phyloP scores from a whole-genome alignment of 2,329 filamentous ascomycete species.

The Beauveria pseudobassiana region DNA sequence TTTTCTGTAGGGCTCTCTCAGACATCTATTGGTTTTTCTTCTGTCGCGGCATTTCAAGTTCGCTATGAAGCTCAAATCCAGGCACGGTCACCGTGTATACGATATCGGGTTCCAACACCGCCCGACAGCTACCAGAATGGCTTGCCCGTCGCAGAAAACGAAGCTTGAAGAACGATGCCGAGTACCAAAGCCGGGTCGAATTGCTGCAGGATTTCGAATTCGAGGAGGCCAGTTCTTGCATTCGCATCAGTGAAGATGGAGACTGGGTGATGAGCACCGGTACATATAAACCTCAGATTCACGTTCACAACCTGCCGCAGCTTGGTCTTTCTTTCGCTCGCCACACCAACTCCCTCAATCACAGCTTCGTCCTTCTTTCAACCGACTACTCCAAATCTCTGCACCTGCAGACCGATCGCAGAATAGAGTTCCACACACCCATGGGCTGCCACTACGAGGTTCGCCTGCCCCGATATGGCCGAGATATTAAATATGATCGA shows the following conservation, averaged over 20 bases:
- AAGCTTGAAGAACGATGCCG: slow-evolving; percentile 83
- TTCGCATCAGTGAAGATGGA: slow-evolving; percentile 87
- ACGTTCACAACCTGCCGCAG: slow-evolving; percentile 90
- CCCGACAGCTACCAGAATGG: slow-evolving; percentile 89
- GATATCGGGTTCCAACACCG: slow-evolving; percentile 82
- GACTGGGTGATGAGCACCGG: slow-evolving; percentile 96
- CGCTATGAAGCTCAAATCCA: slow-evolving; percentile 71
- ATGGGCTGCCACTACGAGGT: slow-evolving; percentile 81
- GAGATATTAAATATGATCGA: slow-evolving; percentile 79
- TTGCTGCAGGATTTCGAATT: slow-evolving; percentile 97
- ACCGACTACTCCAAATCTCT: slow-evolving; percentile 90
- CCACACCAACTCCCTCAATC: slow-evolving; percentile 86
- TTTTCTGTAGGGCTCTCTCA: slow-evolving; percentile 3
- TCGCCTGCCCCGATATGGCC: slow-evolving; percentile 86
- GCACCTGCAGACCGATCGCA: slow-evolving; percentile 86
- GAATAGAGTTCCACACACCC: slow-evolving; percentile 87
- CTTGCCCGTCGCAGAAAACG: slow-evolving; percentile 82
- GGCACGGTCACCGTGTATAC: slow-evolving; percentile 88
- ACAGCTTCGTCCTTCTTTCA: slow-evolving; percentile 82
- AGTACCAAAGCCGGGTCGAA: slow-evolving; percentile 90
- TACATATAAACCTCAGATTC: slow-evolving; percentile 63
- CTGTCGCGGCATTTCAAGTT: neutral
- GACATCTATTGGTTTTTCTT: neutral
- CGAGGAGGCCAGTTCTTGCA: slow-evolving; percentile 86
- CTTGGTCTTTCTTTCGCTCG: slow-evolving; percentile 88